phyloP scores from a whole-genome alignment of 169 alveolate species.

The Plasmodium knowlesi region DNA sequence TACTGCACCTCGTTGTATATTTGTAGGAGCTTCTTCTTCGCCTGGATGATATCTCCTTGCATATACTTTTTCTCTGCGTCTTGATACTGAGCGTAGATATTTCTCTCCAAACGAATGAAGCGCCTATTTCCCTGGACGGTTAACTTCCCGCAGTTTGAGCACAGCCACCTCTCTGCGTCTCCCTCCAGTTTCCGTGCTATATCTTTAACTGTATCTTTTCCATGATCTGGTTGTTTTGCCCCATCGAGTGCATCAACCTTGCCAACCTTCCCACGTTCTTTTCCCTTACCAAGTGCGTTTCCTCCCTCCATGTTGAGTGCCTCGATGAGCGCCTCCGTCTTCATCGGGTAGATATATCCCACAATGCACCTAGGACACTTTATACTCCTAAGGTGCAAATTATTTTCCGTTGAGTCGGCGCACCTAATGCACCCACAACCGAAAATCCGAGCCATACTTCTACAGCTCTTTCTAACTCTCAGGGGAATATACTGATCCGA shows the following conservation, averaged over 20 bases:
- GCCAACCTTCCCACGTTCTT: no score
- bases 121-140: conserved; percentile 50
- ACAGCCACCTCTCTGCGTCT: conserved; percentile 80
- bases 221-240: neutral
- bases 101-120: conserved; percentile 78
- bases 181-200: conserved; percentile 54
- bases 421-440: conserved; percentile 87
- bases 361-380: conserved; percentile 83
- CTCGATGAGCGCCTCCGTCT: conserved; percentile 38
- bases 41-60: conserved; percentile 81
- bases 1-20: conserved; percentile 83
- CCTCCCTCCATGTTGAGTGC: conserved; percentile 27
- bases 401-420: conserved; percentile 82
- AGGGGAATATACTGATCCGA: conserved; percentile 88
- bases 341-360: conserved; percentile 80
- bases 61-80: conserved; percentile 80
- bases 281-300: neutral
- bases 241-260: neutral
- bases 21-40: conserved; percentile 79
- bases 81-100: conserved; percentile 70
- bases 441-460: conserved; percentile 78
- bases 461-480: conserved; percentile 79
- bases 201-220: neutral
- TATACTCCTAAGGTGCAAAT: conserved; percentile 81
- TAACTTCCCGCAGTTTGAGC: conserved; percentile 83